Conservation (phyloP, 2,329 filamentous ascomycete species). For the Curvularia lunata region DNA sequence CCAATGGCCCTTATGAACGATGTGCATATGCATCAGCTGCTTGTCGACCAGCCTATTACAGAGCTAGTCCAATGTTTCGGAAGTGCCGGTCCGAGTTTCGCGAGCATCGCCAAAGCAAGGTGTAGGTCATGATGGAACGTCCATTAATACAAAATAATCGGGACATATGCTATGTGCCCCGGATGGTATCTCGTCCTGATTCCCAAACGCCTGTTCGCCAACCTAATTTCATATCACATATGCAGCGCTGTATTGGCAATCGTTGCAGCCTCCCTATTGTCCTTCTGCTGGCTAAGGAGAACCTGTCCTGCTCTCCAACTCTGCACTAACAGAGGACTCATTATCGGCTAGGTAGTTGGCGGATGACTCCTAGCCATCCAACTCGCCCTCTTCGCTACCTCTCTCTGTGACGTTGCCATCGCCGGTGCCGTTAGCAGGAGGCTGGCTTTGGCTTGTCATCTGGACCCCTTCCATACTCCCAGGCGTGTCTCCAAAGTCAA, state of each 20-base stretch:
- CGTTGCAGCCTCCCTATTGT: neutral
- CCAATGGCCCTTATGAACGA: neutral
- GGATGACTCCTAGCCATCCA: slow-evolving; percentile 50
- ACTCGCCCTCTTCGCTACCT: slow-evolving; percentile 56
- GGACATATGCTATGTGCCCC: neutral
- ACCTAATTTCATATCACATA: neutral
- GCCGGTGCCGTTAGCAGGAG: slow-evolving; percentile 26
- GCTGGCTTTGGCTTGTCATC: slow-evolving; percentile 28
- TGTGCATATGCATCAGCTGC: neutral
- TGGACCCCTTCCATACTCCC: slow-evolving; percentile 36
- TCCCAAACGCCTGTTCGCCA: slow-evolving; percentile 10
- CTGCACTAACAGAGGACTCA: neutral
- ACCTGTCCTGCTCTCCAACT: neutral
- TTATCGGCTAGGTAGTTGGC: neutral
- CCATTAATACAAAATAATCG: slow-evolving; percentile 6
- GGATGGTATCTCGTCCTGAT: slow-evolving; percentile 15
- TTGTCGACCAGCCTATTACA: neutral
- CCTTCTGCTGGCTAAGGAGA: neutral
- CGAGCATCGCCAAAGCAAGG: neutral
- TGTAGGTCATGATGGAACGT: neutral
- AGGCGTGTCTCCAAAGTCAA: slow-evolving; percentile 43
- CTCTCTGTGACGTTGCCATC: slow-evolving; percentile 33
- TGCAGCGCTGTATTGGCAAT: neutral
- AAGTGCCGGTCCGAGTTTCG: neutral
- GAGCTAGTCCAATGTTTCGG: neutral